Percentiles rank a stretch among this genome's conserved stretches.
Conservation (phyloP, 2,329 filamentous ascomycete genomes). For the Arthrobotrys sinensis region DNA sequence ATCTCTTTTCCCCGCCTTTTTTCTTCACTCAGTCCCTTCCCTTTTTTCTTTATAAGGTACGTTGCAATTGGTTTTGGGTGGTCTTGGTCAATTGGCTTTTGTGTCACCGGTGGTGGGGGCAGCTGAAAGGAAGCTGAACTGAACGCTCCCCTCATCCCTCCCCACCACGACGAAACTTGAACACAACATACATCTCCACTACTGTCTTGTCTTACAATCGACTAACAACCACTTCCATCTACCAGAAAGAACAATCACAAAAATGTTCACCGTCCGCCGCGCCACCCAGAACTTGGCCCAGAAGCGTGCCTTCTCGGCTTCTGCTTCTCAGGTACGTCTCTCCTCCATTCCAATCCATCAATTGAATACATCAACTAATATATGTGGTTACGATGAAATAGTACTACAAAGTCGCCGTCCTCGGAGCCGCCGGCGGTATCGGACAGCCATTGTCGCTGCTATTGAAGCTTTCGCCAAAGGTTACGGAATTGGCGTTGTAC, state of each 20-base stretch:
- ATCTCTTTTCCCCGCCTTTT: not conserved
- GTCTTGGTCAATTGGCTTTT: not conserved
- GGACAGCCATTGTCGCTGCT: conserved; percentile 97
- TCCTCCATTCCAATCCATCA: not conserved
- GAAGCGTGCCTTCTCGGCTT: conserved; percentile 85
- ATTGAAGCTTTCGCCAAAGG: conserved; percentile 97
- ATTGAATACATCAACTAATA: not conserved
- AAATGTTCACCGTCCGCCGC: conserved; percentile 81
- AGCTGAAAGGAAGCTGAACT: conserved; percentile 1
- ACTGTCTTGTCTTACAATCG: not conserved
- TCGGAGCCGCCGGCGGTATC: conserved; percentile 97
- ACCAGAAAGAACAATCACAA: conserved; percentile 7
- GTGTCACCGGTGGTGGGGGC: conserved; percentile 10
- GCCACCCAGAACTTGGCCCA: conserved; percentile 74
- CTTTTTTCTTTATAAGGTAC: conserved; percentile 35
- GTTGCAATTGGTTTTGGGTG: not conserved
- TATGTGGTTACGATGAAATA: conserved; percentile 68
- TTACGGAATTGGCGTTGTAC: conserved; percentile 94
- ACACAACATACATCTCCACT: not conserved
- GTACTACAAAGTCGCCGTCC: conserved; percentile 97
- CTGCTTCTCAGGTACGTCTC: conserved; percentile 78
- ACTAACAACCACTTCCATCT: not conserved
- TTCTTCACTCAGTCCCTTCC: not conserved
- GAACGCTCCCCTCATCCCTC: not conserved
- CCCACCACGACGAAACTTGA: not conserved